Evolutionary conservation across 2,329 filamentous ascomycete genomes (phyloP), one percentile per base, ranked within the genome.

Genomic region (Arthrobotrys conoides): DNA sequence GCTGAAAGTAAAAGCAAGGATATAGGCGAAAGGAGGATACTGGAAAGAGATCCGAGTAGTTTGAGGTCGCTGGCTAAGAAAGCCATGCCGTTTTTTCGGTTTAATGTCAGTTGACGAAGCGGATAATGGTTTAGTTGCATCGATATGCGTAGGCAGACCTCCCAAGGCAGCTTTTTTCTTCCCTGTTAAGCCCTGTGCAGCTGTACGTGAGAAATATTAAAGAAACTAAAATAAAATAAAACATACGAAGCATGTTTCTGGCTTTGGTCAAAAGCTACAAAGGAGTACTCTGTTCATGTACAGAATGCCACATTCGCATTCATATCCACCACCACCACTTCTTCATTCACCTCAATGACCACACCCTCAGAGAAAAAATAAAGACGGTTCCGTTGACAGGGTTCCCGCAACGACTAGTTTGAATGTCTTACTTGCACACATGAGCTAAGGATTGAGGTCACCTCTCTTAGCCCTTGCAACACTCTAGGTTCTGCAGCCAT

Each of bases 11-110:
- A 70, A 67, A 68, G 41, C 72, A 67, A 70, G 73, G 73, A 61
- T 77, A 66, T 71, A 77, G 55, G 67, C 69, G 75, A 79, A 79
- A 61, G 65, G 41, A 79, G 70, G 70, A 79, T 72, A 57, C 61
- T 72, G 75, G 75, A 72, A 69, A 38, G 68, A 79, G 70, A 79
- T 61, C 75, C 69, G 59, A 72, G 75, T 72, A 70, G 68, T 61
- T 51, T 61, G n/a, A 24, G 20, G 57, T 44, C 20, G 24, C 36
- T 73, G 61, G 68, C 49, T 67, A 65, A 66, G 68, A 77, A 78
- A 79, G 70, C 68, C 68, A 79, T 72, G 75, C 75, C 68, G 75
- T 79, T 72, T 79, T 73, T 79, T 71, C 63, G 64, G 68, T 70
- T 73, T 72, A 69, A 73, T 67, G 70, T 73, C 70, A 73, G 70